Percentiles rank a stretch among this genome's conserved stretches.
Evolutionary conservation across 1,284 basidiomycete species (phyloP).

Genomic region (Cronartium ribicola): DNA sequence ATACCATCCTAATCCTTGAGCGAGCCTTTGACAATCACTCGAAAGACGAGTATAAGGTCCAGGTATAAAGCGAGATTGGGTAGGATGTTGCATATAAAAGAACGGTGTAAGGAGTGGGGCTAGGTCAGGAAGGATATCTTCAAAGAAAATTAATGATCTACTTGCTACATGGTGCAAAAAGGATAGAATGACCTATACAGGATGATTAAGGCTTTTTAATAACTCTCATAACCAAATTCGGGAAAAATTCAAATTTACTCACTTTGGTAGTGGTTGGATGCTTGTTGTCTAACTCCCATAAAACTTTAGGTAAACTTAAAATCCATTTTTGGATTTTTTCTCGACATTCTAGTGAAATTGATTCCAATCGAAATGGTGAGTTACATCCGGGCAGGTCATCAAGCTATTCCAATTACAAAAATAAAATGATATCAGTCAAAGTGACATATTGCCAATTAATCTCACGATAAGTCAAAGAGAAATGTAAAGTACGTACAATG

Average conservation of each 20-base stretch:
- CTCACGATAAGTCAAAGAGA: not conserved
- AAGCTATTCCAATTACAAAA: constrained; percentile 10
- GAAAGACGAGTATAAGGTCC: constrained; percentile 33
- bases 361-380: constrained; percentile 20
- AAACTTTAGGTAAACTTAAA: constrained; percentile 27
- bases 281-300: constrained; percentile 32
- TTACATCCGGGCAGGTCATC: constrained; percentile 38
- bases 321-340: constrained; percentile 32
- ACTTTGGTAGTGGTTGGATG: constrained; percentile 18
- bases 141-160: constrained; percentile 23
- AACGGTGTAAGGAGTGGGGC: constrained; percentile 17
- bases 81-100: constrained; percentile 18
- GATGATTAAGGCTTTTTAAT: not conserved
- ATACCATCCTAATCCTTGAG: constrained; percentile 29
- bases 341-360: constrained; percentile 8
- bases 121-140: not conserved
- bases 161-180: constrained; percentile 25
- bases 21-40: not conserved
- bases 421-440: not conserved
- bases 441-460: not conserved
- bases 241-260: not conserved
- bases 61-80: not conserved
- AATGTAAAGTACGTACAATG: constrained; percentile 17
- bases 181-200: constrained; percentile 15
- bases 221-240: not conserved